phyloP scores from a whole-genome alignment of 768 basidiomycete genomes.

The Phylloporus sp. region DNA sequence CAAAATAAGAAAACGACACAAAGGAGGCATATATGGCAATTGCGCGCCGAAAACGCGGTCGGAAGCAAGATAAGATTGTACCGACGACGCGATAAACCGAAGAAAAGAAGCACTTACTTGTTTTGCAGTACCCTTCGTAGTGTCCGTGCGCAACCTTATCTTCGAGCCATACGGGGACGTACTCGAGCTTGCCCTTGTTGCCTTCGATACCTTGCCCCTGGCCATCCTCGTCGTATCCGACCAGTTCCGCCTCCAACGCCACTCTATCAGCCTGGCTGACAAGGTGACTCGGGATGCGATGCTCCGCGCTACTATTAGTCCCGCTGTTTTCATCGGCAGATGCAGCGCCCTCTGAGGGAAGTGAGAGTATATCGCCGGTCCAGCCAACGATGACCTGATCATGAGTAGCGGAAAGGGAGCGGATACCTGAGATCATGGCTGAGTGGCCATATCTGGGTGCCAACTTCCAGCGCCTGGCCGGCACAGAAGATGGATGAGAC shows the following conservation, averaged over 20 bases:
- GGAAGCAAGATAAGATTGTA: constrained; percentile 2
- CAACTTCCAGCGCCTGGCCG: constrained; percentile 62
- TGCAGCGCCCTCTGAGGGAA: constrained; percentile 29
- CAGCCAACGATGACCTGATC: constrained; percentile 92
- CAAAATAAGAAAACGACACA: constrained; percentile 2
- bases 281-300: constrained; percentile 43
- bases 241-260: constrained; percentile 63
- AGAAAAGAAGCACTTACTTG: constrained; percentile 55
- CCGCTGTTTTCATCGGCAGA: constrained; percentile 25
- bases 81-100: not conserved
- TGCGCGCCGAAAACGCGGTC: constrained; percentile 1
- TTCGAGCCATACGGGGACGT: constrained; percentile 89
- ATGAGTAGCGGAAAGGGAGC: constrained; percentile 75
- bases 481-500: constrained; percentile 9
- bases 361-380: constrained; percentile 80
- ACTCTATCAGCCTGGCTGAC: constrained; percentile 61
- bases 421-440: constrained; percentile 93
- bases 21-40: constrained; percentile 12
- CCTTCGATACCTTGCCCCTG: constrained; percentile 45
- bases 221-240: constrained; percentile 42
- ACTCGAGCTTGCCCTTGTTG: constrained; percentile 55
- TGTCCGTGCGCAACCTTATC: constrained; percentile 88
- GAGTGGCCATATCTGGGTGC: constrained; percentile 82
- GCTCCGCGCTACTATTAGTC: constrained; percentile 16
- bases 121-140: constrained; percentile 98